Evolutionary conservation across 2,329 filamentous ascomycete species (phyloP), one percentile per base, ranked within the genome.

Genomic region (Xylariaceae sp.): DNA sequence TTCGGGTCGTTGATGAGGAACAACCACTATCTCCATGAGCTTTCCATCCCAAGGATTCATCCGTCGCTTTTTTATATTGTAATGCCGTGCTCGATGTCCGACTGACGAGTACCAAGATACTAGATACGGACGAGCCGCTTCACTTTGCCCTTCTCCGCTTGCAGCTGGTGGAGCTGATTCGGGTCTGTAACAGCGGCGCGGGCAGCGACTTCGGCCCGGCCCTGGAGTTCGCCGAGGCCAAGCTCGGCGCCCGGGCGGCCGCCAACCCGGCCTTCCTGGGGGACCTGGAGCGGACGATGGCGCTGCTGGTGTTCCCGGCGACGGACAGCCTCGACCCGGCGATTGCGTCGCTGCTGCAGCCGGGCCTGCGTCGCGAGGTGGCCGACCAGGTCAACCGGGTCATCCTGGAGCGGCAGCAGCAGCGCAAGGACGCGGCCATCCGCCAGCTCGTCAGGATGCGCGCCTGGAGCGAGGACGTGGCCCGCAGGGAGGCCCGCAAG

Each of bases 101-200:
- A 29, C 50, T 53, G 42, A 56, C 36, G 12, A 5, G 28, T 23
- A 5, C 7, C 34, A 47, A 98, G 92, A 86, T 98, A 18, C 64
- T 98, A 40, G 92, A 98, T 55, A 74, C 72, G 40, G 77, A 96
- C 51, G 77, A 83, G 2, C 72, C 81, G 3, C 68, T 98, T 29
- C 89, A 96, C 57, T 98, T 98, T 59, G 78, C 86, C 2, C 69
- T 98, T 4, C 69, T 98, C 29, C 82, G 90, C 22, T 72, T 98
- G 24, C 92, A 98, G 57, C 72, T 98, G 5, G 84, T 98, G 36
- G 92, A 98, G 63, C 71, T 96, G 33, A 98, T 98, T 49, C 80
- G 88, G 21, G 68, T 67, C 25, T 88, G 83, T 59, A 85, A 77
- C 35, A 67, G 73, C 9, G 68, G 68, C 24, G 68, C 75, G 3